These are phyloP conservation scores for Boletus subparvulus DNA, from an alignment of 768 basidiomycete genomes.

Conservation along the genomic window DNA sequence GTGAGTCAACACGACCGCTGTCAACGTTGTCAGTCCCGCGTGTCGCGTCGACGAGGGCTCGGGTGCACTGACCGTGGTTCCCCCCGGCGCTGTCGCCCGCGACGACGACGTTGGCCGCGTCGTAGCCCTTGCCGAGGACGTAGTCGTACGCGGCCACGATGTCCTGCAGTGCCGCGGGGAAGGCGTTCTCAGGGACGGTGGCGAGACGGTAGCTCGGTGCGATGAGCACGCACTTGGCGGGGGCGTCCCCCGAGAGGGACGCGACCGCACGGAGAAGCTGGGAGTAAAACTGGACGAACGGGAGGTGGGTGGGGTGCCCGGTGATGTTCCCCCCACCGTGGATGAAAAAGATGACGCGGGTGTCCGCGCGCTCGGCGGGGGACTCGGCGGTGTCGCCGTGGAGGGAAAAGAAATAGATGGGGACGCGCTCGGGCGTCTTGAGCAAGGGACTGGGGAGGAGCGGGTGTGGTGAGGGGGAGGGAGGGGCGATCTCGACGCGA, in stretches of 20 bases:
- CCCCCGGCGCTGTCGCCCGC: slow-evolving; percentile 30
- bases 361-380: neutral
- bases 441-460: neutral
- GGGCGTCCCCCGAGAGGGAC: neutral
- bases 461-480: slow-evolving; percentile 4
- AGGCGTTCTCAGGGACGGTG: slow-evolving; percentile 21
- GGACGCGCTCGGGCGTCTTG: slow-evolving; percentile 19
- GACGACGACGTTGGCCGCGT: slow-evolving; percentile 18
- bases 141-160: slow-evolving; percentile 26
- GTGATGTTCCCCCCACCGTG: slow-evolving; percentile 22
- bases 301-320: slow-evolving; percentile 16
- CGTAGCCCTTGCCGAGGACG: slow-evolving; percentile 25
- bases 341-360: slow-evolving; percentile 22
- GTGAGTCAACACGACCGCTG: slow-evolving; percentile 2
- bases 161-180: slow-evolving; percentile 25
- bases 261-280: slow-evolving; percentile 13
- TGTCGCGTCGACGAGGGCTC: too few relatives aligned
- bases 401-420: slow-evolving; percentile 21
- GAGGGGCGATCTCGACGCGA: slow-evolving; percentile 18
- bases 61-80: slow-evolving; percentile 18
- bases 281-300: slow-evolving; percentile 4
- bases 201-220: slow-evolving; percentile 29
- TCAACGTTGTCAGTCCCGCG: neutral
- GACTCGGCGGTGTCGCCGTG: neutral
- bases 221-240: slow-evolving; percentile 9